phyloP scores from a whole-genome alignment of 2,329 filamentous ascomycete species.

The Aspergillus brasiliensis region DNA sequence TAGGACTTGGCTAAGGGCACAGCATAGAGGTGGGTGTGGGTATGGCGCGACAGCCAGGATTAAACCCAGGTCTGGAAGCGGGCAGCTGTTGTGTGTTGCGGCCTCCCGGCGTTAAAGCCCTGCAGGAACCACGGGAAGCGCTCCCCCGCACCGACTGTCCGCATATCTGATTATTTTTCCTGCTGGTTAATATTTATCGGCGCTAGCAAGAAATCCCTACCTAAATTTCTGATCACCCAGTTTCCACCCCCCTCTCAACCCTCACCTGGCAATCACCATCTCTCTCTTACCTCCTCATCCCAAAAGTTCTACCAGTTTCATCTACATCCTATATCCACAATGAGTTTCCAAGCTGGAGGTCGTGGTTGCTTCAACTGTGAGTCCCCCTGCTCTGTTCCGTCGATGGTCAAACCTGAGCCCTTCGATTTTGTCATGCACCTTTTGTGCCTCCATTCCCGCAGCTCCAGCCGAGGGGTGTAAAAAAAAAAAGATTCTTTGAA shows the following conservation, averaged over 20 bases:
- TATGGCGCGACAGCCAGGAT: not conserved
- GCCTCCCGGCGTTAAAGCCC: conserved; percentile 10
- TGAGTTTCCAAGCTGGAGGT: conserved; percentile 54
- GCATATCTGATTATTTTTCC: conserved; percentile 16
- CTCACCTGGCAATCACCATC: not conserved
- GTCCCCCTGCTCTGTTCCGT: conserved; percentile 30
- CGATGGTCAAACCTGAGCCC: conserved; percentile 1
- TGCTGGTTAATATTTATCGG: conserved; percentile 16
- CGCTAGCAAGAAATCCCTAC: conserved; percentile 18
- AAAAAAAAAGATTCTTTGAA: not conserved
- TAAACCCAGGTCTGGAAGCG: not conserved
- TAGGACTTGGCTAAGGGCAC: too few species aligned
- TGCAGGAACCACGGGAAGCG: conserved; percentile 20
- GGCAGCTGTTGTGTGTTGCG: not conserved
- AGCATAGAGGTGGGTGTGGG: not conserved
- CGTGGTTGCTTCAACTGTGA: conserved; percentile 63
- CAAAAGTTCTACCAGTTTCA: conserved; percentile 5
- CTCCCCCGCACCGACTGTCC: conserved; percentile 22
- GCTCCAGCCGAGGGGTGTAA: not conserved
- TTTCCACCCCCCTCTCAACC: conserved; percentile 8
- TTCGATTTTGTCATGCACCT: conserved; percentile 5
- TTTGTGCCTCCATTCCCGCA: not conserved
- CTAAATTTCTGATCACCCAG: conserved; percentile 21
- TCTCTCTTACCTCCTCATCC: not conserved
- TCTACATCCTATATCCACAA: conserved; percentile 31